Evolutionary conservation across 2,329 filamentous ascomycete species (phyloP).

Genomic region (Arthroderma sp.): DNA sequence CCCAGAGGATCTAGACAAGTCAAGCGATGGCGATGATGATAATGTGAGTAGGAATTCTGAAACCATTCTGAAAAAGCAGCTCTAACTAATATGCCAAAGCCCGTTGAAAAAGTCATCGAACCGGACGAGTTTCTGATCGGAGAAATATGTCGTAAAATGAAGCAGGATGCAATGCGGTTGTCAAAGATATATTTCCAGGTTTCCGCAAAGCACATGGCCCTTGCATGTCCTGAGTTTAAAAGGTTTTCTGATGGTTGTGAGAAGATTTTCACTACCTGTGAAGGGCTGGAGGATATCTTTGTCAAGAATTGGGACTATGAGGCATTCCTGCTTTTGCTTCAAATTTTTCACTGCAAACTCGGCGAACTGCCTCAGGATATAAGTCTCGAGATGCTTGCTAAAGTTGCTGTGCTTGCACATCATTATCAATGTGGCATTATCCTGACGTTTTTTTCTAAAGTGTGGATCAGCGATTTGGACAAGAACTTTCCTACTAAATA

Average conservation of each 20-base stretch:
- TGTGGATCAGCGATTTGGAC: conserved; percentile 11
- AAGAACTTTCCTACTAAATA: conserved; percentile 3
- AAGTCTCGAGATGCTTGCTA: conserved; percentile 14
- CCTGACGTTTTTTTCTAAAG: conserved; percentile 8
- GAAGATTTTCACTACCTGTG: conserved; percentile 8
- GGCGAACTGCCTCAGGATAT: conserved; percentile 7
- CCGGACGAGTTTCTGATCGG: too few relatives aligned
- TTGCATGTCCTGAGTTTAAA: conserved; percentile 14
- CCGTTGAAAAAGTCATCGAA: too few relatives aligned
- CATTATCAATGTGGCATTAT: conserved; percentile 15
- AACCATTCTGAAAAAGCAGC: too few relatives aligned
- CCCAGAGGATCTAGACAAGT: too few relatives aligned
- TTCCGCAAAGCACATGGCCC: conserved; percentile 14
- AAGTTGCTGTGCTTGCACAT: conserved; percentile 14
- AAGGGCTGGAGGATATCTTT: conserved; percentile 12
- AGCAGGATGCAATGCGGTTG: too few relatives aligned
- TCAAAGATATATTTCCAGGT: too few relatives aligned
- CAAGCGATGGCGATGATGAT: too few relatives aligned
- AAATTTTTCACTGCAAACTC: conserved; percentile 13
- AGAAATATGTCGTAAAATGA: too few relatives aligned
- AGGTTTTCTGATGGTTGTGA: conserved; percentile 12
- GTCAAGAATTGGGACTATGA: conserved; percentile 15
- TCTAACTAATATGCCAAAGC: too few relatives aligned
- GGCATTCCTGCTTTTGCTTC: conserved; percentile 15
- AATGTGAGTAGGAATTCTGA: too few relatives aligned